Base-by-base conservation (phyloP, 768 basidiomycete genomes). In the Russula foetens region DNA sequence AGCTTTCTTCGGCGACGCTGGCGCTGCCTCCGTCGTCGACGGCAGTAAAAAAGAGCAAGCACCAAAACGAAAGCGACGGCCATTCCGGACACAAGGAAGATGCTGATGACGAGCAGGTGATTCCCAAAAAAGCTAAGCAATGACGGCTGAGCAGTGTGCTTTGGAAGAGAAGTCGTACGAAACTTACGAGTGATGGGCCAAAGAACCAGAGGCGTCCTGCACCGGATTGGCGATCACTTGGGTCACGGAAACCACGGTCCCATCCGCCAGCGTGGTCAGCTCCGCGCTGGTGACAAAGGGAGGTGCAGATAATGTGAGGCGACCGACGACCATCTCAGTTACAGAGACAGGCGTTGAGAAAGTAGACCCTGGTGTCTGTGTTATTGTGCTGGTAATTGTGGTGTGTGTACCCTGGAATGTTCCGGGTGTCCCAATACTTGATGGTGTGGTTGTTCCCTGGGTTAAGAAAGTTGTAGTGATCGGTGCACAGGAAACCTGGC, bases 51-150 rank as follows among this genome's bases (percentile, higher is more conserved):
- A 21, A 79, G 65, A n/a, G 78, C 63, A 9, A 77, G 78, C 9
- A 79, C 70, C 8, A 77, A 65, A 24, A 84, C 63, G 0, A 75
- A 76, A 1, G 80, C 77, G 6, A 78, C 74, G 39, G 79, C 72
- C 23, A 92, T 68, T 7, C 85, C 89, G 45, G 86, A 78, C 12
- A 77, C 83, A 7, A 86, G 76, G 70, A 92, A 91, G n/a, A 84
- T 81, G 7, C 86, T 89, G 2, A 84, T 83, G 4, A 90, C 84
- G 11, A 84, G 84, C 2, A 84, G 83, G 29, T 76, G 82, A 68
- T 91, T 84, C 48, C 75, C 72, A 66, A 90, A 81, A 72, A 90
- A 85, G 12, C 83, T 84, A 57, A 35, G 15, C 7, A n/a, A 46
- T 29, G 44, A 59, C 28, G 17, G n/a, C 4, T 24, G 7, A 53